Percentiles rank a stretch among this genome's conserved stretches.
These are phyloP conservation scores for Psilocybe azurescens DNA, from an alignment of 768 basidiomycete species.

Conservation along the genomic window DNA sequence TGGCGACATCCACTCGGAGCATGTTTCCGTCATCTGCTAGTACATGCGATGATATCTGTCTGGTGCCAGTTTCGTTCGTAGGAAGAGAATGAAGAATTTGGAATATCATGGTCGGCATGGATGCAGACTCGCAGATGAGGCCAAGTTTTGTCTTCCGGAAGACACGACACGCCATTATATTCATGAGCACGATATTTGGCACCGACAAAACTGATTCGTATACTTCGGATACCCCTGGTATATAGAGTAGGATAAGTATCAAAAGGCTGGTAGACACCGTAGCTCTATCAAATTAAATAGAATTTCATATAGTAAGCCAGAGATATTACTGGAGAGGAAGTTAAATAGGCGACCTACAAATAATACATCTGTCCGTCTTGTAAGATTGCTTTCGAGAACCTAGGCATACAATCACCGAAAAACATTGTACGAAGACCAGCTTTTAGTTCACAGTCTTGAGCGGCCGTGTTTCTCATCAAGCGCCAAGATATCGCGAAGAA, in stretches of 20 bases:
- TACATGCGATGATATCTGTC: not conserved
- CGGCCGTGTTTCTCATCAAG: not conserved
- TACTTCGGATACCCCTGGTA: constrained; percentile 1
- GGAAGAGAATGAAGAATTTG: not conserved
- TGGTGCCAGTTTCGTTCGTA: not conserved
- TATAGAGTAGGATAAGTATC: constrained; percentile 14
- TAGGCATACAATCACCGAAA: constrained; percentile 25
- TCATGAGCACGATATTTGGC: constrained; percentile 21
- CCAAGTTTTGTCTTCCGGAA: constrained; percentile 18
- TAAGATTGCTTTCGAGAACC: constrained; percentile 26
- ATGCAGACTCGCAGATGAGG: not conserved
- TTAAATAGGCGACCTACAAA: not conserved
- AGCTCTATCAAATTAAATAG: constrained; percentile 1
- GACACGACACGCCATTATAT: constrained; percentile 23
- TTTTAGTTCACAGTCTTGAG: not conserved
- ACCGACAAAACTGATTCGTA: constrained; percentile 15
- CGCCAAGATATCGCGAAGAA: constrained; percentile 33
- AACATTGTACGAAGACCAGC: constrained; percentile 6
- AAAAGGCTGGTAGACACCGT: constrained; percentile 11
- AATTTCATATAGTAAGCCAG: no score
- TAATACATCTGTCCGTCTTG: constrained; percentile 37
- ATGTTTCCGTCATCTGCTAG: not conserved
- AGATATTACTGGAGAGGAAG: no score
- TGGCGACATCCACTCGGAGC: constrained; percentile 14
- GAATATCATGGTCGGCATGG: not conserved